Percentiles rank a stretch among this genome's conserved stretches.
Evolutionary conservation across 805 yeast genomes (phyloP).

Genomic region (Metschnikowia lochheadii): DNA sequence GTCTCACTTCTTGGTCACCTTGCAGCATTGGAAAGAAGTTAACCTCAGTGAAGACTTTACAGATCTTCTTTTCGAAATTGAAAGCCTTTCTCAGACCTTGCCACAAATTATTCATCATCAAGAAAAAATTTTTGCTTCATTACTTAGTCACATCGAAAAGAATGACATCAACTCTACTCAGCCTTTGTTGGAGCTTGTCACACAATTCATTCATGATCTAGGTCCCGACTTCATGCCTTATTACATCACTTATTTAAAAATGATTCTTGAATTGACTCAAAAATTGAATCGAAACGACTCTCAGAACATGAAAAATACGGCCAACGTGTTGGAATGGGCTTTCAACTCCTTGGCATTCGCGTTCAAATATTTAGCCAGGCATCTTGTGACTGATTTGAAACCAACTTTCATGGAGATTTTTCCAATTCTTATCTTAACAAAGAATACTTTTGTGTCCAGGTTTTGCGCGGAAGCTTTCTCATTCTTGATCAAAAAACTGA

Average conservation of each 20-base stretch:
- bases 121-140: slow-evolving; percentile 47
- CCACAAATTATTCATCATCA: slow-evolving; percentile 80
- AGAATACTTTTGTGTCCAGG: slow-evolving; percentile 63
- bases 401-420: slow-evolving; percentile 65
- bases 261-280: slow-evolving; percentile 47
- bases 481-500: slow-evolving; percentile 70
- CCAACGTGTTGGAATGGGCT: slow-evolving; percentile 72
- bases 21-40: slow-evolving; percentile 84
- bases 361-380: slow-evolving; percentile 78
- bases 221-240: slow-evolving; percentile 85
- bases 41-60: slow-evolving; percentile 72
- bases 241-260: slow-evolving; percentile 49
- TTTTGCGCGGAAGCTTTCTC: slow-evolving; percentile 91
- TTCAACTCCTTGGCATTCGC: slow-evolving; percentile 83
- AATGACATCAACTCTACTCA: slow-evolving; percentile 72
- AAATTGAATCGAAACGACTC: slow-evolving; percentile 41
- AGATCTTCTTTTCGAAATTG: slow-evolving; percentile 54
- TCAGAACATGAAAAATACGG: slow-evolving; percentile 50
- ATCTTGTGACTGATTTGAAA: slow-evolving; percentile 55
- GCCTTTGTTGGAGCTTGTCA: slow-evolving; percentile 69
- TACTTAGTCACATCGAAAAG: slow-evolving; percentile 44
- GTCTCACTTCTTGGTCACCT: slow-evolving; percentile 74
- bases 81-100: slow-evolving; percentile 57
- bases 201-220: slow-evolving; percentile 87
- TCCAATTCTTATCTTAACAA: slow-evolving; percentile 56